Evolutionary conservation across 2,329 filamentous ascomycete species (phyloP).

Genomic region (Ilyonectria mors-panacis): DNA sequence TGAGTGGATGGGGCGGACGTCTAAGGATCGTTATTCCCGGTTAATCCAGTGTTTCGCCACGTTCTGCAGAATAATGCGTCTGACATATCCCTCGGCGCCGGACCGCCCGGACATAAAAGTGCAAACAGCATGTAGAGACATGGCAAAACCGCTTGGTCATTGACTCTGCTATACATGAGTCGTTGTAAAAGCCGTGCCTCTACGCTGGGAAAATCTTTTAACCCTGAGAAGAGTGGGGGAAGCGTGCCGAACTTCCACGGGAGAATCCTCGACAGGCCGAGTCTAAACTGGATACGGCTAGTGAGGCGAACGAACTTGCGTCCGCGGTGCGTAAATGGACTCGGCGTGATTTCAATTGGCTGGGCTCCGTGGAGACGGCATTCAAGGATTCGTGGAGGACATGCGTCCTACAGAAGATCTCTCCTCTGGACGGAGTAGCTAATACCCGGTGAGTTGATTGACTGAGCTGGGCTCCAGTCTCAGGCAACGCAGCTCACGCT

Average conservation of each 20-base stretch:
- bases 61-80: slow-evolving; percentile 7
- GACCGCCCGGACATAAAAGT: slow-evolving; percentile 6
- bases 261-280: neutral
- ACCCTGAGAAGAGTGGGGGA: slow-evolving; percentile 19
- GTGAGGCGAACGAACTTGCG: neutral
- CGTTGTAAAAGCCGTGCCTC: neutral
- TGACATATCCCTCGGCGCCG: slow-evolving; percentile 20
- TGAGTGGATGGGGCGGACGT: neutral
- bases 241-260: neutral
- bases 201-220: slow-evolving; percentile 29
- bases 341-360: neutral
- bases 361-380: neutral
- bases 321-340: neutral
- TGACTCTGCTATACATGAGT: neutral
- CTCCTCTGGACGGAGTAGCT: too few relatives aligned
- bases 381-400: too few relatives aligned
- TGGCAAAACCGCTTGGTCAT: neutral
- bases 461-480: too few relatives aligned
- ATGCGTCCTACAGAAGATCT: too few relatives aligned
- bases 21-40: slow-evolving; percentile 4
- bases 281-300: neutral
- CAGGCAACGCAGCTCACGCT: too few relatives aligned
- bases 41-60: neutral
- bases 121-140: neutral
- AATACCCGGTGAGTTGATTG: too few relatives aligned